Base-by-base conservation (phyloP, 805 yeast genomes). In the Pichia scutulata region DNA sequence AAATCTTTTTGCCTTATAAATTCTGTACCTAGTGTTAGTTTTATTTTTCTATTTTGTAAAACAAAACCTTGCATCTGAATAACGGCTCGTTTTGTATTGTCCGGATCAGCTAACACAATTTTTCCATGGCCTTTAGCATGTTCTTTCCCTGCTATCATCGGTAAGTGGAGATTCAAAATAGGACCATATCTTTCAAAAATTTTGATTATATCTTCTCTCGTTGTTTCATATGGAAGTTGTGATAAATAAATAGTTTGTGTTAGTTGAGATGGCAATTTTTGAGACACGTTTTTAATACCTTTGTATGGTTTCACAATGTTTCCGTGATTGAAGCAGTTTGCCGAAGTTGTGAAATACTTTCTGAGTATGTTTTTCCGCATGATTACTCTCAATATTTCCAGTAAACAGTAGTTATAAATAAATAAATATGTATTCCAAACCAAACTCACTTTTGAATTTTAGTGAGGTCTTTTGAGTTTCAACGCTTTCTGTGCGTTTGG, bases 1-100 rank as follows among this genome's bases (percentile, higher is more conserved):
- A 25, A 24, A 8, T 23, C 22, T 7, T 49, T 21, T 7, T 39
- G 28, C 18, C 43, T 51, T 21, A 52, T 50, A n/a, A 37, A 33
- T 8, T 57, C 60, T n/a, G 51, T 52, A 3, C 57, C 54, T 18
- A 60, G 44, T 7, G 44, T 52, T 13, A 62, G 30, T 33, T 51
- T 52, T 13, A 65, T 63, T 13, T 66, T 67, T 41, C 53, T 30
- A 44, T 63, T 56, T n/a, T 63, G 49, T 9, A 65, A 41, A 30
- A 64, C 67, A 37, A 57, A 52, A 4, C 69, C 66, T 44, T 65
- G 67, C 68, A 65, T 63, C 47, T 65, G 67, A 3, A 51, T 50
- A 14, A 51, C 49, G 4, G 68, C 67, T 23, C 58, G 50, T 10
- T 54, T 47, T 16, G 68, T 68, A 18, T 51, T 45, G 22, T 46